Evolutionary conservation across 2,329 filamentous ascomycete genomes (phyloP), one percentile per base, ranked within the genome.

Genomic region (Pseudogymnoascus sp.): DNA sequence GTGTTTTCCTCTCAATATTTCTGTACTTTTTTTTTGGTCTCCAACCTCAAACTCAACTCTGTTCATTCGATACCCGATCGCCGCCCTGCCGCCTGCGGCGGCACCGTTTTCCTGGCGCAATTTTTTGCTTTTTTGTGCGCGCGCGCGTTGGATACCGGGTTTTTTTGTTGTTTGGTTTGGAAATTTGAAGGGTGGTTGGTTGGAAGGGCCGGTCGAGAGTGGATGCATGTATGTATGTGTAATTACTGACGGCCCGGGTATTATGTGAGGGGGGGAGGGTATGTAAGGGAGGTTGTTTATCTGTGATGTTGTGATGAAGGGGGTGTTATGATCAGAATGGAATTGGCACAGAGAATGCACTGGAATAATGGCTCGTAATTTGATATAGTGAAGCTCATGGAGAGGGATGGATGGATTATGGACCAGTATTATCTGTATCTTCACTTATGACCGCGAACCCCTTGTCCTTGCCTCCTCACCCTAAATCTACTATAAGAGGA

Each of bases 41-140:
- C 60, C 65, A 65, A 61, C 61, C 67, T 67, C 61, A 64, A 64
- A 62, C 65, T 65, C 51, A 34, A 57, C 51, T 57, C 51, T 57
- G 25, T 19, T 34, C 13, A 57, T 57, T 54, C 48, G 48, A 54
- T 54, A 51, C 45, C 45, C 45, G 45, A 51, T 51, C 45, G 45
- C 23, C 45, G 45, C 45, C 45, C 45, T 28, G 45, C 45, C 23
- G 45, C 45, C 45, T 25, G 23, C 4, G 45, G 45, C 45, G 45
- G 51, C 51, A 57, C 51, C 51, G 51, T 57, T n/a, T 31, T 19
- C 51, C 51, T 57, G 51, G 51, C 51, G 51, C 51, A 19, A 48
- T 48, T 6, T 11, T 57, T 57, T 31, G 14, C 13, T 51, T 13
- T 57, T 6, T 57, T 19, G 31, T 57, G 19, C n/a, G 45, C 23